A percentile compares a stretch with the other conserved stretches of the same genome.
These are phyloP conservation scores for Ogataea philodendri DNA, from an alignment of 805 yeast species.

Conservation along the genomic window DNA sequence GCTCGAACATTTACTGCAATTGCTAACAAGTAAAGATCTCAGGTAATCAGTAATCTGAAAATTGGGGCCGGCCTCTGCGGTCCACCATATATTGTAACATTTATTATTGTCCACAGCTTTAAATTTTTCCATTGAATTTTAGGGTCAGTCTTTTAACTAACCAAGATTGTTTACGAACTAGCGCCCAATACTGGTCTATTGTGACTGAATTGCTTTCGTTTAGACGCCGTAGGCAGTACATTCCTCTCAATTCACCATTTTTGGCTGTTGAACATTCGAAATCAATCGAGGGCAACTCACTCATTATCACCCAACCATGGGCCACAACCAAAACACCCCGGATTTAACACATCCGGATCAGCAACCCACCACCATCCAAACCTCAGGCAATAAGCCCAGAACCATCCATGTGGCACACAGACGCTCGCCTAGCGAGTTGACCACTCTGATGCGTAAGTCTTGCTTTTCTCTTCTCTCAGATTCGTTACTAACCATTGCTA, in stretches of 20 bases:
- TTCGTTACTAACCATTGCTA: slow-evolving; percentile 23
- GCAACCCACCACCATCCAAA: slow-evolving; percentile 32
- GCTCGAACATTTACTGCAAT: too few relatives aligned
- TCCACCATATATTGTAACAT: background rate
- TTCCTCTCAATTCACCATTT: background rate
- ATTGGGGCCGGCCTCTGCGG: background rate
- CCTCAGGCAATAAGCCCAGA: slow-evolving; percentile 43
- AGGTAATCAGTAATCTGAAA: too few relatives aligned
- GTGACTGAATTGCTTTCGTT: slow-evolving; percentile 10
- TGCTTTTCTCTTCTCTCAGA: background rate
- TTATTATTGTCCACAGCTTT: slow-evolving; percentile 1
- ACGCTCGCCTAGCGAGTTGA: slow-evolving; percentile 92
- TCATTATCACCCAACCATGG: slow-evolving; percentile 9
- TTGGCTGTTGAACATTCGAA: background rate
- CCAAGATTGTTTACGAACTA: slow-evolving; percentile 6
- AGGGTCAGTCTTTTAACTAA: slow-evolving; percentile 11
- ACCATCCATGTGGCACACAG: slow-evolving; percentile 93
- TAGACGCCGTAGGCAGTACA: slow-evolving; percentile 9
- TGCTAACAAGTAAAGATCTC: too few relatives aligned
- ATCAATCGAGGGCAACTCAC: slow-evolving; percentile 8
- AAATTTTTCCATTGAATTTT: slow-evolving; percentile 9
- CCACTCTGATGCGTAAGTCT: slow-evolving; percentile 74
- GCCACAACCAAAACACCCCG: slow-evolving; percentile 15
- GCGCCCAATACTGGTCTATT: slow-evolving; percentile 5
- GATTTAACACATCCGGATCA: slow-evolving; percentile 11